phyloP scores from a whole-genome alignment of 2,329 filamentous ascomycete genomes.

The Tolypocladium album region DNA sequence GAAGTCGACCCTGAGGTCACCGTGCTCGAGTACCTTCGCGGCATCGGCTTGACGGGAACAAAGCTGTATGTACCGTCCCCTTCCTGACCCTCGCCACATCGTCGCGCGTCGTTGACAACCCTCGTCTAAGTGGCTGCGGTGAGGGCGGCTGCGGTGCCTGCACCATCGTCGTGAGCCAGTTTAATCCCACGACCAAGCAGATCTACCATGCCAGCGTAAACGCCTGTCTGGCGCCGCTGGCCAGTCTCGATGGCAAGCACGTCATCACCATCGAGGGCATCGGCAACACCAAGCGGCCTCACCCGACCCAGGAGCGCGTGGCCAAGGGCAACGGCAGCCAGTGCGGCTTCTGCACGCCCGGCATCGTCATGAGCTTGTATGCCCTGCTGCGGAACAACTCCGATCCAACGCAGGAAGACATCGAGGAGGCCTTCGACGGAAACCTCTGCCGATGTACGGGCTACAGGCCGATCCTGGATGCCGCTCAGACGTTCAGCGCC shows the following conservation, averaged over 20 bases:
- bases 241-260: constrained; percentile 93
- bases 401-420: constrained; percentile 64
- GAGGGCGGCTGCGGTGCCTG: constrained; percentile 96
- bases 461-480: constrained; percentile 87
- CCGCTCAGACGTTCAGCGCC: constrained; percentile 76
- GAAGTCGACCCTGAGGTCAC: constrained; percentile 86
- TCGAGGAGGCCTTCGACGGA: constrained; percentile 95
- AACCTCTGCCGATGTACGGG: constrained; percentile 94
- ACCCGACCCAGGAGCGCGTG: constrained; percentile 84
- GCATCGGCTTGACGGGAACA: constrained; percentile 87
- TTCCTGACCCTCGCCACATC: not conserved
- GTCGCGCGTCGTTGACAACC: not conserved
- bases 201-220: constrained; percentile 97
- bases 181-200: constrained; percentile 82
- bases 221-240: constrained; percentile 84
- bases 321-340: constrained; percentile 88
- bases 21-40: constrained; percentile 82
- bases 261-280: constrained; percentile 97
- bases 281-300: constrained; percentile 74
- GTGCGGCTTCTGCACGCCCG: constrained; percentile 89
- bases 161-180: constrained; percentile 88
- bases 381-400: constrained; percentile 80
- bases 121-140: constrained; percentile 59
- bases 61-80: constrained; percentile 51
- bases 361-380: constrained; percentile 97